Evolutionary conservation across 2,329 filamentous ascomycete species (phyloP).

Genomic region (Colletotrichum sansevieriae): DNA sequence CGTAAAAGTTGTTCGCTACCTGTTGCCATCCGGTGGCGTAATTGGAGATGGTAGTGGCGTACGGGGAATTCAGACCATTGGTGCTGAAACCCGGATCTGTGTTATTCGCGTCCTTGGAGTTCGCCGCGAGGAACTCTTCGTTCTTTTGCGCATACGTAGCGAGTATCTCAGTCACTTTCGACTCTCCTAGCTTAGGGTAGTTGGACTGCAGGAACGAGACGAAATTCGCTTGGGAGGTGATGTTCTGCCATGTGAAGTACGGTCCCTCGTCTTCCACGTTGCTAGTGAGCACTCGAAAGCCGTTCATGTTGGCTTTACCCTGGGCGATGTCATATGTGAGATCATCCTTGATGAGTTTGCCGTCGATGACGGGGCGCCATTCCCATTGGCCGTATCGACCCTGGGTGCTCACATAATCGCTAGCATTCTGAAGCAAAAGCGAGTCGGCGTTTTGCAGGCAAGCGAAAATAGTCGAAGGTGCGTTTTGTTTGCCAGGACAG

Average conservation of each 20-base stretch:
- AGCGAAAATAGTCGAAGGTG: conserved; percentile 1
- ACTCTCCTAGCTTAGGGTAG: conserved; percentile 9
- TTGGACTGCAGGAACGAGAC: conserved; percentile 14
- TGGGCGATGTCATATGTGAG: neutral
- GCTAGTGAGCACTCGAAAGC: conserved; percentile 20
- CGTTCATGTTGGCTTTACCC: conserved; percentile 7
- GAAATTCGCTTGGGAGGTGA: conserved; percentile 21
- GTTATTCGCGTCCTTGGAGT: conserved; percentile 29
- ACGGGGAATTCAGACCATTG: conserved; percentile 10
- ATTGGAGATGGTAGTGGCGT: conserved; percentile 24
- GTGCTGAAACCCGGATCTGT: conserved; percentile 31
- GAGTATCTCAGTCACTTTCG: conserved; percentile 19
- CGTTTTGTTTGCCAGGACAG: neutral
- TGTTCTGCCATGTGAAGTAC: conserved; percentile 26
- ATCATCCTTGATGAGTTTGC: conserved; percentile 17
- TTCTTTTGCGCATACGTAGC: conserved; percentile 14
- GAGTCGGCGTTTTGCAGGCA: conserved; percentile 32
- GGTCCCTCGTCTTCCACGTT: conserved; percentile 34
- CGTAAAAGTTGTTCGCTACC: conserved; percentile 32
- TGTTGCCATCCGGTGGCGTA: conserved; percentile 37
- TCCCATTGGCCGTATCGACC: conserved; percentile 28
- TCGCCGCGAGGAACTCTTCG: conserved; percentile 8
- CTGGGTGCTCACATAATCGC: conserved; percentile 34
- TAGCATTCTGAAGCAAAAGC: conserved; percentile 22
- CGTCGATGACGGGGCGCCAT: conserved; percentile 25